Conservation (phyloP, 768 basidiomycete genomes). For the Sporobolomyces pararoseus region DNA sequence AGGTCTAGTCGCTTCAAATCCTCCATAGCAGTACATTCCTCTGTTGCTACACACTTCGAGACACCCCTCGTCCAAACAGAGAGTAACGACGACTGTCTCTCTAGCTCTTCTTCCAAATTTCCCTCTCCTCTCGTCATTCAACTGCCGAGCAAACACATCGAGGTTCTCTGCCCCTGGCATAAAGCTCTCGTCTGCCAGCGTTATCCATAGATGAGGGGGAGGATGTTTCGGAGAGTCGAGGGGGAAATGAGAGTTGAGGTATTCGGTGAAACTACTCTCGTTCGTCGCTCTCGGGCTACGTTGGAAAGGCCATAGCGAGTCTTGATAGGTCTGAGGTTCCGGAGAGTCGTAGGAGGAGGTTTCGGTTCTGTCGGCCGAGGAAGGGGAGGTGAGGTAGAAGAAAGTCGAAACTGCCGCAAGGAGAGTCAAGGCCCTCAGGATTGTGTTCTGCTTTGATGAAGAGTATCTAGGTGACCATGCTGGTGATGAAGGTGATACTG, state of each 20-base stretch:
- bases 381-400: background rate
- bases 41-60: constrained; percentile 17
- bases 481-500: background rate
- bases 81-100: constrained; percentile 20
- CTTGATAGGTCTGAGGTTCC: background rate
- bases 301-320: constrained; percentile 2
- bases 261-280: constrained; percentile 11
- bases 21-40: constrained; percentile 28
- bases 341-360: background rate
- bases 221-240: background rate
- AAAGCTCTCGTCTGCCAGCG: constrained; percentile 16
- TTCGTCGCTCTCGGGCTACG: background rate
- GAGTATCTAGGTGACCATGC: background rate
- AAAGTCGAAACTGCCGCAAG: background rate
- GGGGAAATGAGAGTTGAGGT: constrained; percentile 30
- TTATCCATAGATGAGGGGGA: constrained; percentile 25
- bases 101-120: background rate
- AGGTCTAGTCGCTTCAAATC: constrained; percentile 20
- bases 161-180: constrained; percentile 23
- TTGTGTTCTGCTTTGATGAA: background rate
- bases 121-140: constrained; percentile 21
- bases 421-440: background rate
- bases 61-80: constrained; percentile 32
- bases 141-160: constrained; percentile 8
- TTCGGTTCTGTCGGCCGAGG: background rate